These are phyloP conservation scores for Mrakia frigida DNA, from an alignment of 768 basidiomycete species.

Conservation along the genomic window DNA sequence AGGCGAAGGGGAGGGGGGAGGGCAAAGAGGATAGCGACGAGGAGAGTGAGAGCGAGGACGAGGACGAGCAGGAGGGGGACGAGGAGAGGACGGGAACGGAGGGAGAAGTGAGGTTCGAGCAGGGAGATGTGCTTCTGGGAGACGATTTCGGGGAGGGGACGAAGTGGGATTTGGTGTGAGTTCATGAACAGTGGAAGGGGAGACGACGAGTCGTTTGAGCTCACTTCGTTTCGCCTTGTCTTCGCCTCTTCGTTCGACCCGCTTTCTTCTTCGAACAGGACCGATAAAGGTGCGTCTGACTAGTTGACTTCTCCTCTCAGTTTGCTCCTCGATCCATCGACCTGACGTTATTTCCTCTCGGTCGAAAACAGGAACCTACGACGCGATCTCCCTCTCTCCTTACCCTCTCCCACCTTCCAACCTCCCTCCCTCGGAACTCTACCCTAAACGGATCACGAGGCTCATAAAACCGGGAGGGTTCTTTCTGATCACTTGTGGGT, in stretches of 20 bases:
- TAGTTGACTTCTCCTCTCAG: not conserved
- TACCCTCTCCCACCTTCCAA: constrained; percentile 23
- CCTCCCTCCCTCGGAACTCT: constrained; percentile 38
- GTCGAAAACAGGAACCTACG: constrained; percentile 48
- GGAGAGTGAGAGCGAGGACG: constrained; percentile 33
- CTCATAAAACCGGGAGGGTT: constrained; percentile 43
- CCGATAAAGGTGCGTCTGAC: constrained; percentile 20
- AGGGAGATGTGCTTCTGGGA: constrained; percentile 39
- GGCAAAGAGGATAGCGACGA: constrained; percentile 37
- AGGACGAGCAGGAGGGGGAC: constrained; percentile 35
- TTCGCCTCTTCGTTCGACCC: not conserved
- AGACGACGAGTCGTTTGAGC: not conserved
- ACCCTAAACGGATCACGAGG: constrained; percentile 42
- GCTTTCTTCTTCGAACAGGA: not conserved
- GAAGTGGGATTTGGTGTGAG: constrained; percentile 43
- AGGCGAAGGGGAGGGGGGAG: constrained; percentile 31
- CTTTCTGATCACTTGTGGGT: constrained; percentile 47
- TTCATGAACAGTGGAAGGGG: not conserved
- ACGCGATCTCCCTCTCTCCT: constrained; percentile 42
- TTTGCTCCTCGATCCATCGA: too few species aligned
- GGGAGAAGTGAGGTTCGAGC: constrained; percentile 34
- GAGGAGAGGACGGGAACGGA: constrained; percentile 7
- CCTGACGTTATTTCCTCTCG: too few species aligned
- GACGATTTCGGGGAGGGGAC: constrained; percentile 37
- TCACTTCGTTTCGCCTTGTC: not conserved